Evolutionary conservation across 1,284 basidiomycete species (phyloP), one percentile per base, ranked within the genome.

Genomic region (Trichosporon sp.): DNA sequence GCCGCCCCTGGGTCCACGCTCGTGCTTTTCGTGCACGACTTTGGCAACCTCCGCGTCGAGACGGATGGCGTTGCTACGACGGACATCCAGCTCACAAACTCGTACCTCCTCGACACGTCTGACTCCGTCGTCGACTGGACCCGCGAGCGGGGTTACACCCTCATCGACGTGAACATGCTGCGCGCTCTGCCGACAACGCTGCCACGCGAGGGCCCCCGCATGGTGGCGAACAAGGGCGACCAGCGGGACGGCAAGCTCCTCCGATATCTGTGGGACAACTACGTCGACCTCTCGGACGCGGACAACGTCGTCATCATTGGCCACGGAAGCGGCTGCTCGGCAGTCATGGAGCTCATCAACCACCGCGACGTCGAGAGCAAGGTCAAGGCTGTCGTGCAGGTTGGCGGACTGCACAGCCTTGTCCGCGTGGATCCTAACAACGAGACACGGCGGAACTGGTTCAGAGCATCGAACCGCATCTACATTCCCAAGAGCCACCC

Each of bases 211-310:
- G 63, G 64, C 8, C 72, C 73, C 0, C 67, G 64, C 32, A 71
- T 74, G 66, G 69, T 75, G 27, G 60, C 64, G 3, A 73, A 74
- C 32, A 57, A 57, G 9, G 75, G 72, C 13, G 65, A 69, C 16
- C 62, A 71, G 63, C 27, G 62, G n/a, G 77, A 63, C 71, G 77
- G 58, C 46, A 86, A 89, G 31, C 80, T 93, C 23, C 78, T 95
- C 65, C 83, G 84, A 7, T 95, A 95, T 74, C 77, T 98, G 3
- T 99, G 95, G 95, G 95, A 98, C 79, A 95, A 97, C 75, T 92
- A 93, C 70, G 84, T 96, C 62, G 86, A 90, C 67, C 81, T 93
- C 63, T 88, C 88, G 3, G 83, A 83, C 40, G 89, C 89, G 4
- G 83, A 85, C 54, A 84, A 86, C 31, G 84, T 98, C 16, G 82